Base-by-base conservation (phyloP, 1,139 yeast genomes). In the Lodderomyces oxycetoniae region DNA sequence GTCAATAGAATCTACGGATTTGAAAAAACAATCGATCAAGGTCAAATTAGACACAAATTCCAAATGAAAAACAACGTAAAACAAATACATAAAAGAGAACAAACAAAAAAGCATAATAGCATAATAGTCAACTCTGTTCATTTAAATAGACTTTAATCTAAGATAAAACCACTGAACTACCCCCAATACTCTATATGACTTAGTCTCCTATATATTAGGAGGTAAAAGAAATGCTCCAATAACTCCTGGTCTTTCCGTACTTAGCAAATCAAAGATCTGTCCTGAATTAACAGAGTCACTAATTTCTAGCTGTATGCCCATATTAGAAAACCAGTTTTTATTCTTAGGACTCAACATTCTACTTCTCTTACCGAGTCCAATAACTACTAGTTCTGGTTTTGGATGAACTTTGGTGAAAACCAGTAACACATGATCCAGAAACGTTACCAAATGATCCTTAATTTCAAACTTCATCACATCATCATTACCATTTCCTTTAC, bases 191-290 rank as follows among this genome's bases (percentile, higher is more conserved):
- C n/a, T n/a, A n/a, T n/a, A n/a, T n/a, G n/a, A n/a, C n/a, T n/a
- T n/a, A n/a, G n/a, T n/a, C n/a, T n/a, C n/a, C n/a, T 53, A 80
- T 32, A 78, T 55, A 48, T 79, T 77, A 1, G 89, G 88, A 7
- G 93, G 93, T 25, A 85, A 57, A 34, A 84, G 57, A 24, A 84
- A 58, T 0, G 84, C 91, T 1, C 79, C 87, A 17, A 85, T 76
- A 19, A 75, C 77, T 20, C 69, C 64, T 0, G 93, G 88, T 43
- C 95, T 64, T 49, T 86, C 95, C 0, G 91, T 83, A 3, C 93
- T 87, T 40, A 85, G 59, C 33, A 85, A 58, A 48, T 85, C 93
- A 57, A 74, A 86, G 41, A 74, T 77, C 41, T 75, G 74, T 4
- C 86, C 91, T 0, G 88, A 86, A 46, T 76, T 77, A 42, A 57